These are phyloP conservation scores for Articulospora tetracladia DNA, from an alignment of 495 filamentous ascomycete species.

Conservation along the genomic window DNA sequence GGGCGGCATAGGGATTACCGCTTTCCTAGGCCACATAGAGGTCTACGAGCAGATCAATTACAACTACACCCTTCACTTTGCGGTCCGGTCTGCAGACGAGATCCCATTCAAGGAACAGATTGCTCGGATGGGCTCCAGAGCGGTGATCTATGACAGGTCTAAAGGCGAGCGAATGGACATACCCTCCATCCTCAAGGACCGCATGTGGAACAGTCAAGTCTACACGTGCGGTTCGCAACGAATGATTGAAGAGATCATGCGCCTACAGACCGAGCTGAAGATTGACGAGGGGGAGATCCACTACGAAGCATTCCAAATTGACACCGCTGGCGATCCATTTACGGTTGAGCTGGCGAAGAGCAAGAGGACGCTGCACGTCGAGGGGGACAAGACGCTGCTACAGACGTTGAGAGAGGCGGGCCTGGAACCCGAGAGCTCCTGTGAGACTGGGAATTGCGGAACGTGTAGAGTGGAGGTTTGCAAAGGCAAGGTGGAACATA, in stretches of 20 bases:
- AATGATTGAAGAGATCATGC: constrained; percentile 43
- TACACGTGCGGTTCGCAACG: constrained; percentile 51
- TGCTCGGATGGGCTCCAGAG: constrained; percentile 22
- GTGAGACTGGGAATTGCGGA: constrained; percentile 56
- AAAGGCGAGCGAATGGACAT: constrained; percentile 46
- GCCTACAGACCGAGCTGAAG: constrained; percentile 30
- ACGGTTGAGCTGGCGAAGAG: constrained; percentile 37
- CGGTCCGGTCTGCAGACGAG: constrained; percentile 39
- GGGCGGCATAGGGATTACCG: constrained; percentile 50
- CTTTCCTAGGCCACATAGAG: constrained; percentile 34
- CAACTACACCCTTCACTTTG: constrained; percentile 43
- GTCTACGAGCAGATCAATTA: constrained; percentile 33
- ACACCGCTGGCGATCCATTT: constrained; percentile 51
- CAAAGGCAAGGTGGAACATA: constrained; percentile 47
- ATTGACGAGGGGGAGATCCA: constrained; percentile 45
- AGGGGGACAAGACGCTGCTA: constrained; percentile 34
- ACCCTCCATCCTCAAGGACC: constrained; percentile 29
- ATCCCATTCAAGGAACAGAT: constrained; percentile 35
- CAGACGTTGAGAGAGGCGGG: constrained; percentile 38
- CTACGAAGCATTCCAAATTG: constrained; percentile 50
- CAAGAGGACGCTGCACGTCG: constrained; percentile 30
- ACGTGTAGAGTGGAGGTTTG: constrained; percentile 49
- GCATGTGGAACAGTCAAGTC: constrained; percentile 44
- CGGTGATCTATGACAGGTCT: constrained; percentile 42
- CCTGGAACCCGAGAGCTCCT: constrained; percentile 44